Base-by-base conservation (phyloP, 768 basidiomycete species). In the Mycena pura region DNA sequence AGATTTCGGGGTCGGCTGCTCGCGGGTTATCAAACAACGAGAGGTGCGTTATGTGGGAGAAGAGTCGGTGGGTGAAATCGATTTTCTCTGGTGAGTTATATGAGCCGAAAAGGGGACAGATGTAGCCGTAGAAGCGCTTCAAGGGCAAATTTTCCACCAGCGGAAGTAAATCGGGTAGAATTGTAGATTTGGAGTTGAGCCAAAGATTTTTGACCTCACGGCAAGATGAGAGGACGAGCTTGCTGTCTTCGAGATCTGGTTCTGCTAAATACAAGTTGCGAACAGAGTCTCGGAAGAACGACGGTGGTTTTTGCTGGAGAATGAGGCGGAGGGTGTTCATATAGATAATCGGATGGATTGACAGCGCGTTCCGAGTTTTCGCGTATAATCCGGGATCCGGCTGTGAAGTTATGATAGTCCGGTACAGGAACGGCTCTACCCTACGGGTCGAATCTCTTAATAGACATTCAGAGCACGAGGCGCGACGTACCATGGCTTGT, bases 41-140 rank as follows among this genome's bases (percentile, higher is more conserved):
- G 24, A 55, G 44, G 28, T 55, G 54, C n/a, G 54, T 55, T 5
- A 55, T 44, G 2, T n/a, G 34, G 4, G 54, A 25, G n/a, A 55
- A 55, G 1, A 55, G 13, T 14, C 15, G 13, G 11, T 45, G 43
- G 1, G 21, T 44, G 44, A 55, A 55, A 7, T 55, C 44, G 25
- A 46, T 34, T 13, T 19, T 29, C 19, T 41, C 7, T n/a, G n/a
- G n/a, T n/a, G n/a, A n/a, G n/a, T n/a, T n/a, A n/a, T n/a, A n/a
- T n/a, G n/a, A n/a, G 9, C 22, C 21, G 28, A 55, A 46, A 10
- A 55, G 15, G 15, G 25, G 13, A 9, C 5, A 10, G 6, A 55
- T 2, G 13, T 32, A 1, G 31, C 43, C 32, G 24, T 55, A 41
- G 17, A 55, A 44, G 0, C 14, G 31, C 46, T 45, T 44, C 24